Evolutionary conservation across 2,329 filamentous ascomycete genomes (phyloP).

Genomic region (Sporothrix brasiliensis): DNA sequence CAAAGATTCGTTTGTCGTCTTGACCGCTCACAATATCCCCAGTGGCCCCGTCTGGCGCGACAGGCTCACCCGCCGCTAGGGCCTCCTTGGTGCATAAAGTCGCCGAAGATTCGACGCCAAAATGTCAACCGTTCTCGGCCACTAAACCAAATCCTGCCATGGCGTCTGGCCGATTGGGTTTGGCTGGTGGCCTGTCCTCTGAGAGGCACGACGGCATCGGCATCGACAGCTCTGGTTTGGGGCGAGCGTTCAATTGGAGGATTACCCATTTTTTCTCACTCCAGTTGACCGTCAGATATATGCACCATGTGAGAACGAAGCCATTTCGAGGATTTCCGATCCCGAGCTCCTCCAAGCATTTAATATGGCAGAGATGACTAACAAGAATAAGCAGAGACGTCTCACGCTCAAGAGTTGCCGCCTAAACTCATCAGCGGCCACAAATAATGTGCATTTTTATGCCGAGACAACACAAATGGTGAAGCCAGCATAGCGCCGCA

Average conservation of each 20-base stretch:
- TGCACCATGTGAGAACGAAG: not conserved
- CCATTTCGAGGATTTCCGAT: not conserved
- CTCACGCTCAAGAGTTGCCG: not conserved
- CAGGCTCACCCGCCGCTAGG: too few species aligned
- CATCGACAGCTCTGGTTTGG: too few species aligned
- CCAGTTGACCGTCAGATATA: not conserved
- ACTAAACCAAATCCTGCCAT: not conserved
- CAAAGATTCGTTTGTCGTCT: too few species aligned
- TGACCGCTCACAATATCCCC: too few species aligned
- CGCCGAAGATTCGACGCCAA: not conserved
- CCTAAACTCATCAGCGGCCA: not conserved
- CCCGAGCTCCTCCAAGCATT: too few species aligned
- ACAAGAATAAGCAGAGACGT: not conserved
- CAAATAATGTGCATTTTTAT: not conserved
- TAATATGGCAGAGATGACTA: not conserved
- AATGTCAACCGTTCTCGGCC: not conserved
- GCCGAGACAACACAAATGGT: not conserved
- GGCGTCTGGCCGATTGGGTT: constrained; percentile 1
- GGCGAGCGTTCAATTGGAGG: too few species aligned
- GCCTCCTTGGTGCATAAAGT: not conserved
- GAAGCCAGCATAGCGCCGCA: not conserved
- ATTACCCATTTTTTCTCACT: not conserved
- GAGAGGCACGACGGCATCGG: too few species aligned
- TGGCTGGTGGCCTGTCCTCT: not conserved
- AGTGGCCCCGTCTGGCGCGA: too few species aligned